Evolutionary conservation across 345 rosid species (phyloP), one percentile per base, ranked within the genome.

Genomic region (Ailanthus altissimus): DNA sequence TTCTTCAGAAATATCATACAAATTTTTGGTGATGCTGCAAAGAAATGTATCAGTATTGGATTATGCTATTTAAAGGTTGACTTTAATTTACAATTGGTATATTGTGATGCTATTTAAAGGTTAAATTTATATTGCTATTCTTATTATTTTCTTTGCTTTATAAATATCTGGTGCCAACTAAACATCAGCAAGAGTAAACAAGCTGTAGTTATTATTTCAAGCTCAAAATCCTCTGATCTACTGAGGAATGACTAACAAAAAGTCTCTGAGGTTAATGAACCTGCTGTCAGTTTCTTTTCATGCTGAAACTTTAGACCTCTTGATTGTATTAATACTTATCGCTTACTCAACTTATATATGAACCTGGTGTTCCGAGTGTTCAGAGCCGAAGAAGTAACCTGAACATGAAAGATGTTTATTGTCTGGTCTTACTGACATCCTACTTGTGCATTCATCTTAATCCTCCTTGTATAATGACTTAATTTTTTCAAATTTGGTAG

Each of bases 401-500:
- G 61, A 70, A 6, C n/a, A n/a, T 25, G n/a, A 51, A 51, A 60
- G 50, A 75, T 63, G 70, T 21, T 50, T 49, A 61, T 18, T 10
- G 50, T 57, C 25, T 56, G 36, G 62, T 54, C 75, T 43, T 46
- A 16, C 10, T 25, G 42, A 38, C 53, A 13, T 18, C 32, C 36
- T 46, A 11, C 51, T 59, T 0, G 43, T 53, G 79, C 26, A 26
- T 32, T 61, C 18, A 70, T 74, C 25, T 20, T 36, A 40, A 40
- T 14, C 53, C 58, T 46, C 59, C 62, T 58, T 56, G 46, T 66
- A 47, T 25, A 16, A 42, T 40, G 59, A 36, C 58, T n/a, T 21
- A 46, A 26, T 66, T 74, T 60, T 15, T 45, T 66, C 59, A 76
- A 81, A 78, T 18, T 79, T 86, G 76, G 67, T 88, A 96, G 99